These are phyloP conservation scores for Ophiostoma tasmaniense DNA, from an alignment of 2,329 filamentous ascomycete genomes.

Conservation along the genomic window DNA sequence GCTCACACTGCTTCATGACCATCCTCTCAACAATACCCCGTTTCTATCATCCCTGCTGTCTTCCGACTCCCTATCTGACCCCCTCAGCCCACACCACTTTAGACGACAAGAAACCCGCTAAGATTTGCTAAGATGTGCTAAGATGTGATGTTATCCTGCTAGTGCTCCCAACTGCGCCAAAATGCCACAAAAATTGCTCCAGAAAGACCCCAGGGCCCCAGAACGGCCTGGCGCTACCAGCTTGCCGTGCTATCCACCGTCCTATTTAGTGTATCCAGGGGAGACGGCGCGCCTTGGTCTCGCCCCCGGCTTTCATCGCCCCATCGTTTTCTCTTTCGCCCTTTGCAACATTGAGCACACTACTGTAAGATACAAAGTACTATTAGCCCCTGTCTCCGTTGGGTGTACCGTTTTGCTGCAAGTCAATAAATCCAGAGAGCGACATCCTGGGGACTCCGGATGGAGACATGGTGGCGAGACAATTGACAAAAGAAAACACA, in stretches of 20 bases:
- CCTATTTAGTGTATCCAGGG: slow-evolving; percentile 4
- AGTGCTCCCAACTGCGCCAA: neutral
- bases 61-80: neutral
- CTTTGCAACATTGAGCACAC: neutral
- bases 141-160: neutral
- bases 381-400: neutral
- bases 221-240: neutral
- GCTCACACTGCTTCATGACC: neutral
- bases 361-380: too few relatives aligned
- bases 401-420: neutral
- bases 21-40: neutral
- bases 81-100: slow-evolving; percentile 5
- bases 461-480: neutral
- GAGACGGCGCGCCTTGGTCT: neutral
- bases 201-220: neutral
- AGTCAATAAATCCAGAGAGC: neutral
- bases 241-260: slow-evolving; percentile 2
- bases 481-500: neutral
- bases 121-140: slow-evolving; percentile 1
- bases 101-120: neutral
- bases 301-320: neutral
- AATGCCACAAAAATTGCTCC: neutral
- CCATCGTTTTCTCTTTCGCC: neutral
- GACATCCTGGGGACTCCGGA: neutral
- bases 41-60: neutral